phyloP scores from a whole-genome alignment of 2,329 filamentous ascomycete species.

The Fusarium musae region DNA sequence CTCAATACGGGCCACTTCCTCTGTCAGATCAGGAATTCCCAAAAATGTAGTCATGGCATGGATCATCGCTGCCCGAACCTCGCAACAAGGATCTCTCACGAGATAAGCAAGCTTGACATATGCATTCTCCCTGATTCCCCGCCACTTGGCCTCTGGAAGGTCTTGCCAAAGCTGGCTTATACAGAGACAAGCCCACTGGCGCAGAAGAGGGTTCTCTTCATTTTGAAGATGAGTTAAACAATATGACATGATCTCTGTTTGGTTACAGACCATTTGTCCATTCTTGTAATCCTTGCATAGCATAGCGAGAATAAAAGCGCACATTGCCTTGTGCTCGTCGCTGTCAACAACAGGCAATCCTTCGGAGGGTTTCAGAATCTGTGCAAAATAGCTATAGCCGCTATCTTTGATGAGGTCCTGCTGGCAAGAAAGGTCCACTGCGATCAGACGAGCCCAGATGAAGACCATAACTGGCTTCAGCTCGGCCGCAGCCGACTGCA shows the following conservation, averaged over 20 bases:
- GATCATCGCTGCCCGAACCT: conserved; percentile 92
- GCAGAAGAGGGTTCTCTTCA: conserved; percentile 84
- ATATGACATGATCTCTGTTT: conserved; percentile 88
- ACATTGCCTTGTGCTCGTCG: conserved; percentile 98
- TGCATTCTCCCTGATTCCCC: conserved; percentile 89
- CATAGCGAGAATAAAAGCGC: conserved; percentile 96
- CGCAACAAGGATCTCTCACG: conserved; percentile 85
- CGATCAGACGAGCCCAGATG: conserved; percentile 96
- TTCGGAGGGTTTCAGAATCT: conserved; percentile 86
- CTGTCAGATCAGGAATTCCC: conserved; percentile 90
- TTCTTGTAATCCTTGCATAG: conserved; percentile 95
- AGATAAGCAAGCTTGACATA: conserved; percentile 83
- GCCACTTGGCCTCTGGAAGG: conserved; percentile 93
- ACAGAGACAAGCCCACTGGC: conserved; percentile 96
- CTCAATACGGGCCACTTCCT: conserved; percentile 90
- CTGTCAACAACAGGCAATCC: conserved; percentile 86
- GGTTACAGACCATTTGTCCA: conserved; percentile 90
- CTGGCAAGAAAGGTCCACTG: conserved; percentile 94
- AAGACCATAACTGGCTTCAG: conserved; percentile 99
- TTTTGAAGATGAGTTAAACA: conserved; percentile 87
- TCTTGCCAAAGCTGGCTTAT: conserved; percentile 95
- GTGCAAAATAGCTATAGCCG: conserved; percentile 96
- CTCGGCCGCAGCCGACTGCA: conserved; percentile 94
- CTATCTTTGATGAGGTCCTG: conserved; percentile 95
- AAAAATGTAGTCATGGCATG: conserved; percentile 94